Evolutionary conservation across 345 rosid genomes (phyloP), one percentile per base, ranked within the genome.

Genomic region (Schrenkiella parvula): DNA sequence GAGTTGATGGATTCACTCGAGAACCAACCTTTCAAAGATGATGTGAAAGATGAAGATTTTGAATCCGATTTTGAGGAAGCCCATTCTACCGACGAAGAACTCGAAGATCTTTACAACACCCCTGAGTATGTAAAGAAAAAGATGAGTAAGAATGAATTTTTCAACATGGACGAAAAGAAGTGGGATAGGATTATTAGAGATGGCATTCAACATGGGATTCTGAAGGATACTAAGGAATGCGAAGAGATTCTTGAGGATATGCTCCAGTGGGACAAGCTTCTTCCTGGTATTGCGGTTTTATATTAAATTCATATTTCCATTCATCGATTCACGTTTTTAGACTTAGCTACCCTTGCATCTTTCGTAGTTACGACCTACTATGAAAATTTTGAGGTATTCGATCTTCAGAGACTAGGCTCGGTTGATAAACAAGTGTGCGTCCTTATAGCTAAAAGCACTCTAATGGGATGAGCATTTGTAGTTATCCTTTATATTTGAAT

Each of bases 221-320:
- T 95, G 23, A 83, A 56, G 64, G 88, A 91, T 79, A 89, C 99
- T 4, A 82, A 76, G 76, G 90, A 89, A 62, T 95, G 99, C 58
- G 99, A 91, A 51, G 82, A 76, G 50, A 82, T 88, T 81, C 81
- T 91, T 18, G 95, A 95, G 80, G 97, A 87, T 81, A 91, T 88
- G 93, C 92, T 89, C 68, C 75, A 82, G 56, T 91, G 97, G 99
- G 93, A 88, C 68, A 88, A 87, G 59, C 96, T 95, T 29, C 97
- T 91, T 77, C 95, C 97, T 47, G 91, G 96, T 91, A 82, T 61
- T 59, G 31, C 6, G 6, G 14, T 8, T 72, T 43, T 51, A 5
- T 32, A 4, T 21, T 39, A 22, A 23, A 22, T 22, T 19, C 42
- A 38, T 48, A 32, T 50, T 13, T 17, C 11, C 11, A 0, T 18